Evolutionary conservation across 192 early-diverging fungal genomes (phyloP).

Genomic region (Podila verticillata): DNA sequence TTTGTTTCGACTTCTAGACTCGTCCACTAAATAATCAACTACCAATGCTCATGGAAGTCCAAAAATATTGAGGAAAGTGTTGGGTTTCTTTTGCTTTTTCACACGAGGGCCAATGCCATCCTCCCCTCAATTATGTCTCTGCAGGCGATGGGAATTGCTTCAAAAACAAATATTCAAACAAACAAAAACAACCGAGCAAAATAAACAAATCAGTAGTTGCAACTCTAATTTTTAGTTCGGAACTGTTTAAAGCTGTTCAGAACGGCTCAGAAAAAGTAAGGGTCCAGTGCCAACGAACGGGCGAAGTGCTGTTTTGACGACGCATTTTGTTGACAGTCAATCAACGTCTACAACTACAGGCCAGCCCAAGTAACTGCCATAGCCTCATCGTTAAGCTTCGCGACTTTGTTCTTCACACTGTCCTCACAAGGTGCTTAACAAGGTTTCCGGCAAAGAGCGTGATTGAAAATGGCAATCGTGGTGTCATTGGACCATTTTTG

Average conservation of each 20-base stretch:
- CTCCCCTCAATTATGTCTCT: neutral
- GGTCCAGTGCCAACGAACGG: too few species aligned
- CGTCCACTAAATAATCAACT: neutral
- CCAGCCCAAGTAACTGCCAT: too few species aligned
- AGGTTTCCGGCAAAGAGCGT: neutral
- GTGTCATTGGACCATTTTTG: slow-evolving; percentile 6
- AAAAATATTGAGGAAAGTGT: neutral
- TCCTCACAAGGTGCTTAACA: too few species aligned
- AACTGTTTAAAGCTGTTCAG: neutral
- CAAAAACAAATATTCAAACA: neutral
- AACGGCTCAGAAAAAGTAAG: too few species aligned
- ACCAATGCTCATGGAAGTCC: neutral
- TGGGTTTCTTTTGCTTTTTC: neutral
- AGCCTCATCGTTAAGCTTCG: too few species aligned
- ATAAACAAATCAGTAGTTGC: neutral
- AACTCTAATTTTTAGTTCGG: neutral
- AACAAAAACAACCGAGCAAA: neutral
- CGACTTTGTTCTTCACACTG: too few species aligned
- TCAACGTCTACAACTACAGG: too few species aligned
- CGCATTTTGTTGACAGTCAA: too few species aligned
- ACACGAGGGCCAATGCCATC: slow-evolving; percentile 5
- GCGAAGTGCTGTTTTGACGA: too few species aligned
- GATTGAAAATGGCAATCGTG: slow-evolving; percentile 1
- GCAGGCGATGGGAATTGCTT: neutral
- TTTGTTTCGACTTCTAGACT: neutral